Evolutionary conservation across 331 rosid genomes (phyloP), one percentile per base, ranked within the genome.

Genomic region (Telfairia occidentalis): DNA sequence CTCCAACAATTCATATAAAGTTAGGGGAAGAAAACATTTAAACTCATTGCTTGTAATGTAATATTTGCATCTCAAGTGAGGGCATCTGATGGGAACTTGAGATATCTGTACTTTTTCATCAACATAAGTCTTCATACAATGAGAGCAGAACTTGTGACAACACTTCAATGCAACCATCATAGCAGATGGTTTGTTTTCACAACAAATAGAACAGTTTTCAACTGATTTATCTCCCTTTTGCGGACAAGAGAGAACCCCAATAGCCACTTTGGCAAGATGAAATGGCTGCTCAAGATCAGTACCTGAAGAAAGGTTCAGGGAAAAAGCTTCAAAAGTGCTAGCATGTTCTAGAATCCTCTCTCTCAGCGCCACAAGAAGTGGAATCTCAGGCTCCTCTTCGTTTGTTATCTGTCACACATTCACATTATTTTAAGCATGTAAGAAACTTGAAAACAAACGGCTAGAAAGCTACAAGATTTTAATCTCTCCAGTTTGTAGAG

Each of bases 211-310:
- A 81, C 98, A 94, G 49, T 81, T 88, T 79, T 90, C 91, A 72
- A 86, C 74, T 12, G 84, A 84, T 76, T 7, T 76, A 79, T 86
- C 82, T 11, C 83, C 96, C 79, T 82, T 84, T 24, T 67, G 80
- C 16, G 90, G 91, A 61, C 79, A 81, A 63, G 96, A 82, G 79
- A 94, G 78, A 30, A 94, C 86, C 18, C 98, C 98, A 32, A 89
- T 88, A 34, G 97, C 96, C 83, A 94, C 96, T 83, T 86, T 87
- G 16, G 98, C 98, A 75, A 94, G 85, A 81, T 91, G 89, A 78
- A 82, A 50, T 37, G 98, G 95, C 80, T 50, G 84, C 77, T 86
- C 91, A 76, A 94, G 88, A 82, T 91, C 89, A 67, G 73, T 71
- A 78, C 79, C 55, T 2, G 97, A 89, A 64, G 82, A 79, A 83